Conservation (phyloP, 371 early-diverging fungal genomes). For the Lichtheimia corymbifera region DNA sequence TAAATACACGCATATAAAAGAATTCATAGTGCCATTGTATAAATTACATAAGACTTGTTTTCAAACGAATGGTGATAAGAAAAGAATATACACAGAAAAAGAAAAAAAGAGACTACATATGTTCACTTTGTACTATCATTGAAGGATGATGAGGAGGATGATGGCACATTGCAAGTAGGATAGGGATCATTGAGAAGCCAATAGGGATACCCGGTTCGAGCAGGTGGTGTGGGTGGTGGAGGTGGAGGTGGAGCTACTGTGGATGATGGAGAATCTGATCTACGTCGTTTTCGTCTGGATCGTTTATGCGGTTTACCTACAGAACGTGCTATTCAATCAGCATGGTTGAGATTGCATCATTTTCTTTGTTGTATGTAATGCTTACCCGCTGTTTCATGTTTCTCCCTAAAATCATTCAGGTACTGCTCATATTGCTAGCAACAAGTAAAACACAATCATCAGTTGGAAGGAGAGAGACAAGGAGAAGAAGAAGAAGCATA, state of each 20-base stretch:
- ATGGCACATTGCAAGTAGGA: no score
- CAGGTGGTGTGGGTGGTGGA: neutral
- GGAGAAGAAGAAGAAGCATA: neutral
- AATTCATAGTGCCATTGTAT: neutral
- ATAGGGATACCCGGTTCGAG: constrained; percentile 8
- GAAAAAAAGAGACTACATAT: no score
- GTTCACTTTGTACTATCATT: no score
- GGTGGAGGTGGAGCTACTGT: neutral
- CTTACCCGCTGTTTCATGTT: constrained; percentile 49
- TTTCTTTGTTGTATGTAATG: neutral
- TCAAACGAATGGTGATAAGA: neutral
- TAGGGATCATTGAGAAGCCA: constrained; percentile 8
- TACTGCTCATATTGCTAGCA: constrained; percentile 49
- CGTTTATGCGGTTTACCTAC: constrained; percentile 11
- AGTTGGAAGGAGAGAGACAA: neutral
- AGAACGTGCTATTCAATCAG: neutral
- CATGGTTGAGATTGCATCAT: neutral
- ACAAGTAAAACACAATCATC: no score
- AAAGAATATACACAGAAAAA: neutral
- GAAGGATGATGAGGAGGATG: no score
- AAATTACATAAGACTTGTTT: neutral
- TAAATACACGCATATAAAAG: neutral
- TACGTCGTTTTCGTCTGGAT: neutral
- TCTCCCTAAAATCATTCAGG: constrained; percentile 39
- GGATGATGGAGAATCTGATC: neutral